phyloP scores from a whole-genome alignment of 768 basidiomycete genomes.

The Rhodocollybia butyracea region DNA sequence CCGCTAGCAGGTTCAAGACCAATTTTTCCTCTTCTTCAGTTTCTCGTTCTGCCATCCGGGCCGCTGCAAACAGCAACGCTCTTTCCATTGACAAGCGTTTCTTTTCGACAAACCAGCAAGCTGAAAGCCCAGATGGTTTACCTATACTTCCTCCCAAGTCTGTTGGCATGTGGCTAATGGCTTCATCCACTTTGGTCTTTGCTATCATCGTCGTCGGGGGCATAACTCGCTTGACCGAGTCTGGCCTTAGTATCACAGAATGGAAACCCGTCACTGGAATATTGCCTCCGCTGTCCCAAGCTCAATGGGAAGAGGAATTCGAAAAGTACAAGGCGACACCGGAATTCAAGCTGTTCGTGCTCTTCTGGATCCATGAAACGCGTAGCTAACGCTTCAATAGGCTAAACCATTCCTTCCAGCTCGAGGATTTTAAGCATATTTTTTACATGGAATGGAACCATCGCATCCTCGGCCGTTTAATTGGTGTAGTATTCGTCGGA shows the following conservation, averaged over 20 bases:
- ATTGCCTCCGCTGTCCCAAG: conserved; percentile 72
- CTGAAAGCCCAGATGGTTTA: conserved; percentile 22
- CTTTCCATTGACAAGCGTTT: conserved; percentile 6
- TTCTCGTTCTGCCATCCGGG: neutral
- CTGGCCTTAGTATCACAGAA: conserved; percentile 96
- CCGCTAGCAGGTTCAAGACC: neutral
- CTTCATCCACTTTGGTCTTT: conserved; percentile 83
- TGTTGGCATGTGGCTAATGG: conserved; percentile 83
- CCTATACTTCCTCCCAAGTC: conserved; percentile 63
- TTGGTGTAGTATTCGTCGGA: conserved; percentile 78
- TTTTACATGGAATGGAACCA: conserved; percentile 99
- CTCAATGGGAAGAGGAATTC: conserved; percentile 86
- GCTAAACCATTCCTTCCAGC: conserved; percentile 82
- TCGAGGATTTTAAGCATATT: conserved; percentile 92
- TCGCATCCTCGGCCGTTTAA: conserved; percentile 85
- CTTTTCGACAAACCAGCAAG: conserved; percentile 10
- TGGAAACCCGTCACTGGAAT: conserved; percentile 93
- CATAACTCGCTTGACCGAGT: conserved; percentile 94
- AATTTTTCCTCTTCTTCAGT: neutral
- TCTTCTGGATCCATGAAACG: conserved; percentile 1
- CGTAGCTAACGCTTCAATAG: conserved; percentile 34
- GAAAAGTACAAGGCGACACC: conserved; percentile 93
- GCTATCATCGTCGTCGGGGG: conserved; percentile 95
- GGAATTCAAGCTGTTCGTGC: conserved; percentile 86
- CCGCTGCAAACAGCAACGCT: neutral